Percentiles rank a stretch among this genome's conserved stretches.
Conservation (phyloP, 225 moss, liverwort and hornwort genomes). For the Ulota crispa region DNA sequence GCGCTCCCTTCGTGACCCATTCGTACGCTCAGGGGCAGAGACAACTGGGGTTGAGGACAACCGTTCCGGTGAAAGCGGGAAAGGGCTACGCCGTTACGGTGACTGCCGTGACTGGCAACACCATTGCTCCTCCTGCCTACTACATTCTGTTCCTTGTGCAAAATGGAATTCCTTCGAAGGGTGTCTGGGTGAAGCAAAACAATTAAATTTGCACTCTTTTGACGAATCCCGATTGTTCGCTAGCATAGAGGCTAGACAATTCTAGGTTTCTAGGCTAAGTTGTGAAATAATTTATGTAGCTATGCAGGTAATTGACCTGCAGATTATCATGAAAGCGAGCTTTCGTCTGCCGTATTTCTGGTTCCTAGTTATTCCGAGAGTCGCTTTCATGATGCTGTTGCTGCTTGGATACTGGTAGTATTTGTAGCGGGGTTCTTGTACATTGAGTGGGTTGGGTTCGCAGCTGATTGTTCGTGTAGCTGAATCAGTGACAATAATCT, state of each 20-base stretch:
- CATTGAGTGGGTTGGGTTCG: constrained; percentile 12
- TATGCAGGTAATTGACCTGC: not conserved
- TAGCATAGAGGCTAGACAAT: not conserved
- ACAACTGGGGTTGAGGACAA: constrained; percentile 15
- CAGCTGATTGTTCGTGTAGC: not conserved
- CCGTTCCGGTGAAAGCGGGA: constrained; percentile 7
- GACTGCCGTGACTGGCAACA: constrained; percentile 21
- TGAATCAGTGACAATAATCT: not conserved
- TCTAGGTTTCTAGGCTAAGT: not conserved
- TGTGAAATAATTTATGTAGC: constrained; percentile 4
- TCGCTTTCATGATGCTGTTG: not conserved
- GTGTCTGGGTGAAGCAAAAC: constrained; percentile 36
- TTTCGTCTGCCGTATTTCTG: not conserved
- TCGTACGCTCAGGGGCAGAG: constrained; percentile 41
- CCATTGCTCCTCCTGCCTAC: constrained; percentile 36
- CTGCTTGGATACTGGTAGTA: not conserved
- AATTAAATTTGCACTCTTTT: not conserved
- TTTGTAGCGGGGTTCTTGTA: constrained; percentile 8
- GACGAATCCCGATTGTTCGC: not conserved
- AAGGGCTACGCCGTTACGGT: not conserved
- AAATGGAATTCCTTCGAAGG: constrained; percentile 28
- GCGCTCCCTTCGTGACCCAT: constrained; percentile 41
- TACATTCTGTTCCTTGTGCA: constrained; percentile 36
- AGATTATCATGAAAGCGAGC: not conserved
- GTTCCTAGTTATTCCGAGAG: not conserved